Evolutionary conservation across 768 basidiomycete genomes (phyloP).

Genomic region (Suillus lakei): DNA sequence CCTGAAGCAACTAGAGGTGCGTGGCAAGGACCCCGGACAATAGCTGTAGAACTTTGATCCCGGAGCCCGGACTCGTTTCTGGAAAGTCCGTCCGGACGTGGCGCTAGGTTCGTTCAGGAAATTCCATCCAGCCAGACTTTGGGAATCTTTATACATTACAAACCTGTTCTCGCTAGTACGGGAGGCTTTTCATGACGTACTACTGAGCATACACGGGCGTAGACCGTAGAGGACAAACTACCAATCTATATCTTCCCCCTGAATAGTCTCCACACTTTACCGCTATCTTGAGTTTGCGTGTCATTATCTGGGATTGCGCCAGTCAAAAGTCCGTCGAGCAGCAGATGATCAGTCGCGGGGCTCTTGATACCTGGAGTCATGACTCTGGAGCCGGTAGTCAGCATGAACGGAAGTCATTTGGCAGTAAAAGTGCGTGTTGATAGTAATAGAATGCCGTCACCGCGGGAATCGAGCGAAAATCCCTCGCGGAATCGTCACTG

Average conservation of each 20-base stretch:
- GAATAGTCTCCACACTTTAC: background rate
- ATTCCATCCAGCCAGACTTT: background rate
- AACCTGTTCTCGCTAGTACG: background rate
- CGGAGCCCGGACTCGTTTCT: background rate
- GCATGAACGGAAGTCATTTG: background rate
- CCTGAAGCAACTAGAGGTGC: slow-evolving; percentile 19
- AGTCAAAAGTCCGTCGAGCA: background rate
- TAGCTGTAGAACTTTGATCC: background rate
- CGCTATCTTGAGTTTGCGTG: background rate
- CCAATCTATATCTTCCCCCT: background rate
- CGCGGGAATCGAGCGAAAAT: background rate
- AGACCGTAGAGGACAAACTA: background rate
- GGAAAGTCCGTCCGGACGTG: background rate
- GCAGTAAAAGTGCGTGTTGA: background rate
- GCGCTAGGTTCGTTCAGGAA: background rate
- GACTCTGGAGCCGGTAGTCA: background rate
- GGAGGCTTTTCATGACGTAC: background rate
- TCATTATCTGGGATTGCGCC: background rate
- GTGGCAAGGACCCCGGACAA: slow-evolving; percentile 5
- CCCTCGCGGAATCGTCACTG: background rate
- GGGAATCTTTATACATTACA: background rate
- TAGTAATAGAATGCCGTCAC: background rate
- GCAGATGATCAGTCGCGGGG: background rate
- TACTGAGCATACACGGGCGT: no score
- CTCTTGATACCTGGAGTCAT: background rate